A percentile compares a stretch with the other conserved stretches of the same genome.
Evolutionary conservation across 768 basidiomycete genomes (phyloP).

Genomic region (Boletellus ananas): DNA sequence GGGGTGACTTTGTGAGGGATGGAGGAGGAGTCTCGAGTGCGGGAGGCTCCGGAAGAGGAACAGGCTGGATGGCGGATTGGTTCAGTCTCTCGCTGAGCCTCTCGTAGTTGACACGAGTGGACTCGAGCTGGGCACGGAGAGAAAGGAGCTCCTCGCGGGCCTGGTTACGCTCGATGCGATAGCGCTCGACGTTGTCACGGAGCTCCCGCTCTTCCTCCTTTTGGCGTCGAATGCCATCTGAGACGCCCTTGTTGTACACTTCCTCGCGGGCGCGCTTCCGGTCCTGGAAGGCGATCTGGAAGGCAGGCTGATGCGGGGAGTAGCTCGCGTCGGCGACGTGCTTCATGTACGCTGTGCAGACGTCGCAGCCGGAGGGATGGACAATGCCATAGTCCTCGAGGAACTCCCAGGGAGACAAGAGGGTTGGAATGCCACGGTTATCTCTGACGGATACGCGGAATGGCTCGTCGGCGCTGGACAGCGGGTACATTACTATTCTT

Average conservation of each 20-base stretch:
- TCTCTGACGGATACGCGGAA: conserved; percentile 27
- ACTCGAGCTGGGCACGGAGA: conserved; percentile 33
- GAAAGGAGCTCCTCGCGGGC: conserved; percentile 30
- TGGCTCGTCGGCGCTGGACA: conserved; percentile 32
- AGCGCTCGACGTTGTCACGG: conserved; percentile 32
- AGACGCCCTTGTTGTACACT: conserved; percentile 36
- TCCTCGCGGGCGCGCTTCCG: conserved; percentile 38
- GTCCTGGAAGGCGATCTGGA: conserved; percentile 39
- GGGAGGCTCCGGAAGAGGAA: neutral
- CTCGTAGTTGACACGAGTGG: conserved; percentile 32
- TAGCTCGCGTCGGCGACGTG: conserved; percentile 39
- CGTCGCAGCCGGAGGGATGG: conserved; percentile 37
- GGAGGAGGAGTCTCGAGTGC: conserved; percentile 3
- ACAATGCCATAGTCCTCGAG: conserved; percentile 39
- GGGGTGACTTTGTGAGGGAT: conserved; percentile 5
- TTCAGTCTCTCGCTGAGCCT: conserved; percentile 28
- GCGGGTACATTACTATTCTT: conserved; percentile 28
- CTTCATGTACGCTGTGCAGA: conserved; percentile 38
- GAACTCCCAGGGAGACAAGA: conserved; percentile 38
- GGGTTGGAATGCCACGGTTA: conserved; percentile 31
- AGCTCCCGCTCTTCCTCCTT: conserved; percentile 36
- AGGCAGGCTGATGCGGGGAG: conserved; percentile 35
- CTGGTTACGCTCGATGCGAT: conserved; percentile 35
- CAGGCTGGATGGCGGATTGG: neutral
- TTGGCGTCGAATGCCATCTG: conserved; percentile 40